Evolutionary conservation across 148 eudicot species (phyloP).

Genomic region (Rhododendron ovatum): DNA sequence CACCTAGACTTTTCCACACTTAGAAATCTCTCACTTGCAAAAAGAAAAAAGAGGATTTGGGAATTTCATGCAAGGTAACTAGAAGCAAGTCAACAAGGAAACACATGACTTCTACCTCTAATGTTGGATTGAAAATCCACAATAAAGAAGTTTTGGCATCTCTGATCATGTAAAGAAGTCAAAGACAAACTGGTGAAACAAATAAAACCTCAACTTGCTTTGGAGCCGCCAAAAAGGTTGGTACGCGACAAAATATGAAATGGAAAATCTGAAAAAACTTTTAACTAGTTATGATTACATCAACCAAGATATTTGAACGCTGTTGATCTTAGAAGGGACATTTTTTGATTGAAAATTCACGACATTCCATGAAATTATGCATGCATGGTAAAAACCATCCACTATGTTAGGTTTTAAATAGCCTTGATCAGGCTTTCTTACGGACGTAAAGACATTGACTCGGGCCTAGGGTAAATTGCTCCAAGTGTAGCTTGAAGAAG

Average conservation of each 20-base stretch:
- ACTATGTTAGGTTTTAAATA: not conserved
- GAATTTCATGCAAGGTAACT: not conserved
- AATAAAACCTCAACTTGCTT: not conserved
- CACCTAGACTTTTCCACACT: too few species aligned
- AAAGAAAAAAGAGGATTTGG: not conserved
- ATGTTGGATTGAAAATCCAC: not conserved
- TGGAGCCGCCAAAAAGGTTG: not conserved
- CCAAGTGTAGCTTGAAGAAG: not conserved
- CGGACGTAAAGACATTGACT: not conserved
- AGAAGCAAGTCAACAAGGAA: not conserved
- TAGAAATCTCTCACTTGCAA: not conserved
- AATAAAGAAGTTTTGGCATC: not conserved
- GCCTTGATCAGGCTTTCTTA: conserved; percentile 1
- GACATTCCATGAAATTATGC: not conserved
- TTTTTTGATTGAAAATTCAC: too few species aligned
- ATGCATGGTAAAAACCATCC: not conserved
- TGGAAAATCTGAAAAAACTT: not conserved
- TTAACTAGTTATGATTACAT: not conserved
- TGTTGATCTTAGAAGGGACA: not conserved
- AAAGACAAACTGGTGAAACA: not conserved
- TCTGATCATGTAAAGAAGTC: not conserved
- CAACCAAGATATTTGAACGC: not conserved
- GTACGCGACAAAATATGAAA: not conserved
- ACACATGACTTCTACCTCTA: not conserved
- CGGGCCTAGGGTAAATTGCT: not conserved